Evolutionary conservation across 2,329 filamentous ascomycete genomes (phyloP).

Genomic region (Aureobasidium leucospermi): DNA sequence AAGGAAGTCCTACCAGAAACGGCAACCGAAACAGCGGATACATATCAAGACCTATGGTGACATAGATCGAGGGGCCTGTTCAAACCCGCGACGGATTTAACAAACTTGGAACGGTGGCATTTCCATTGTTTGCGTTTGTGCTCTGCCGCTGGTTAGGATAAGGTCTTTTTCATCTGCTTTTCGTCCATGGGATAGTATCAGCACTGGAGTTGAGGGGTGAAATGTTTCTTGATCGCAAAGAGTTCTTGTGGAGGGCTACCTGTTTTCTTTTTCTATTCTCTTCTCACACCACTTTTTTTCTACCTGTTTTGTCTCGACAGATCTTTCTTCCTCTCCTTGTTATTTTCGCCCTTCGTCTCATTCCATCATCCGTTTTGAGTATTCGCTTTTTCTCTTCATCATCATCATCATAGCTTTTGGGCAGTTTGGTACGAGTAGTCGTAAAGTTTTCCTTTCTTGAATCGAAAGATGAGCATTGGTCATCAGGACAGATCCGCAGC

Average conservation of each 20-base stretch:
- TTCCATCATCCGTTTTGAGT: slow-evolving; percentile 4
- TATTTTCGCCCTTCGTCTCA: background rate
- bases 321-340: background rate
- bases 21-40: slow-evolving; percentile 21
- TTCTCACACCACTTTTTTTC: background rate
- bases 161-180: background rate
- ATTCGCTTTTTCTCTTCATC: background rate
- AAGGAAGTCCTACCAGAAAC: slow-evolving; percentile 26
- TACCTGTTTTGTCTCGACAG: slow-evolving; percentile 2
- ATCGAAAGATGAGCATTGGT: background rate
- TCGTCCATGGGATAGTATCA: background rate
- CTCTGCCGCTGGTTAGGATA: background rate
- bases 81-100: background rate
- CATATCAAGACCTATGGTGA: slow-evolving; percentile 23
- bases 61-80: background rate
- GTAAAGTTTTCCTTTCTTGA: background rate
- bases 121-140: background rate
- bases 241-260: background rate
- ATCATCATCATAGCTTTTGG: background rate
- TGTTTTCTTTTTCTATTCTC: background rate
- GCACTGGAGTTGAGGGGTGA: background rate
- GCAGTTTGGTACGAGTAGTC: background rate
- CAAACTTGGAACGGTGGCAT: background rate
- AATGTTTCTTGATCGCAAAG: background rate
- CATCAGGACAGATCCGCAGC: background rate